Evolutionary conservation across 2,329 filamentous ascomycete genomes (phyloP).

Genomic region (Fusarium brachygibbosum): DNA sequence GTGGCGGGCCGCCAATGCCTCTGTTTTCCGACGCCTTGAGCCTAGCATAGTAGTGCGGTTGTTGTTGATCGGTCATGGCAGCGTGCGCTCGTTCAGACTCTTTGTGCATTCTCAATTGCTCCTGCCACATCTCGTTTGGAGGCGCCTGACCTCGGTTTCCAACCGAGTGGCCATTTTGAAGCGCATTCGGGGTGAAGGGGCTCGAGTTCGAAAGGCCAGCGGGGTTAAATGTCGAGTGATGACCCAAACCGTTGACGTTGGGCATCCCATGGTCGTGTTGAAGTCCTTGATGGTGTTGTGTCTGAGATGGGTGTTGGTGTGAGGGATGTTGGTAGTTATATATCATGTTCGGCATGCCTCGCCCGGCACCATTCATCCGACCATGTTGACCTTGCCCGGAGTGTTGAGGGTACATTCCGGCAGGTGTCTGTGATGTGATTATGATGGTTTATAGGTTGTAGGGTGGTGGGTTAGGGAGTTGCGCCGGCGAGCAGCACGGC

Average conservation of each 20-base stretch:
- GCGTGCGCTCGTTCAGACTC: slow-evolving; percentile 79
- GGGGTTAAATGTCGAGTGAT: slow-evolving; percentile 54
- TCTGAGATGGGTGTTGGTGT: slow-evolving; percentile 73
- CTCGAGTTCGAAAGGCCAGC: slow-evolving; percentile 72
- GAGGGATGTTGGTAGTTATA: slow-evolving; percentile 77
- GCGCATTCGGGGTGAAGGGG: slow-evolving; percentile 66
- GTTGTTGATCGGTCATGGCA: slow-evolving; percentile 77
- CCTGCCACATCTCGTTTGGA: slow-evolving; percentile 82
- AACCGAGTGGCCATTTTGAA: slow-evolving; percentile 70
- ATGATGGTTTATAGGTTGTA: slow-evolving; percentile 27
- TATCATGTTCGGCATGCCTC: slow-evolving; percentile 74
- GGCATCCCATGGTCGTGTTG: slow-evolving; percentile 71
- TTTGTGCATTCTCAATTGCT: slow-evolving; percentile 85
- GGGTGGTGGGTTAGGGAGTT: slow-evolving; percentile 38
- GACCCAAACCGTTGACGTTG: slow-evolving; percentile 67
- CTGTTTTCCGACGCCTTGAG: slow-evolving; percentile 78
- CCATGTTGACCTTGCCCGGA: slow-evolving; percentile 76
- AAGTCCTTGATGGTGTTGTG: slow-evolving; percentile 72
- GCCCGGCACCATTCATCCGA: slow-evolving; percentile 73
- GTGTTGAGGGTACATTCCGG: slow-evolving; percentile 80
- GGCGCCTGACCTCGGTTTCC: slow-evolving; percentile 65
- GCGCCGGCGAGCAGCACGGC: slow-evolving; percentile 51
- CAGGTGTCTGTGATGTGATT: slow-evolving; percentile 38
- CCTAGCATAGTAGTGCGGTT: slow-evolving; percentile 79
- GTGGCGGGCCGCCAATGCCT: slow-evolving; percentile 70